Percentiles rank a stretch among this genome's conserved stretches.
These are phyloP conservation scores for Pichia sp. DNA, from an alignment of 1,139 yeast genomes.

Conservation along the genomic window DNA sequence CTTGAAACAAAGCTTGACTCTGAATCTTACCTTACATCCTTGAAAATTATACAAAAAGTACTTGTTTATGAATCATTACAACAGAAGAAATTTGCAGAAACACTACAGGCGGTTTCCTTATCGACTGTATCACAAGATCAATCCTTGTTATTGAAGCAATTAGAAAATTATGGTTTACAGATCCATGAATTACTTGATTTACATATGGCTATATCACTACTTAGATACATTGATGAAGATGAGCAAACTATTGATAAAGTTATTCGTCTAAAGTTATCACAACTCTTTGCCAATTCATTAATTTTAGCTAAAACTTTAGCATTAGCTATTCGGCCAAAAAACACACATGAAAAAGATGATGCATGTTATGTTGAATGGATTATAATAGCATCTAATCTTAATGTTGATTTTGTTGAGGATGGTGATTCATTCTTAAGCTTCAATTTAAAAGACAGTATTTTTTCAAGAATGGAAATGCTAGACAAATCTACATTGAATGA, in stretches of 20 bases:
- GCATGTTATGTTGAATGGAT: conserved; percentile 15
- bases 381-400: conserved; percentile 77
- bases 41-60: conserved; percentile 57
- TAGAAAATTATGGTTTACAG: conserved; percentile 36
- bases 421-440: conserved; percentile 49
- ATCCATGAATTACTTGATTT: conserved; percentile 34
- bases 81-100: conserved; percentile 49
- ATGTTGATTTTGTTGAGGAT: conserved; percentile 67
- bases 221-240: conserved; percentile 26
- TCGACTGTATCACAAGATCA: conserved; percentile 66
- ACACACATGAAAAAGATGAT: conserved; percentile 27
- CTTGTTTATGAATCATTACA: conserved; percentile 62
- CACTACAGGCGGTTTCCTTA: conserved; percentile 41
- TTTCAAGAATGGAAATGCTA: conserved; percentile 51
- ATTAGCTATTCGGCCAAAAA: conserved; percentile 3
- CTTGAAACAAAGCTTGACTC: conserved; percentile 69
- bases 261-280: conserved; percentile 21
- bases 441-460: conserved; percentile 57
- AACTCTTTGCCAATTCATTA: conserved; percentile 61
- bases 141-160: conserved; percentile 45
- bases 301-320: conserved; percentile 40
- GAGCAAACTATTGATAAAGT: conserved; percentile 28
- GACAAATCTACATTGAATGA: conserved; percentile 61
- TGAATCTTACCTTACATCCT: conserved; percentile 61
- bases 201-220: conserved; percentile 39